These are phyloP conservation scores for Citrullus mucosospermus DNA, from an alignment of 306 rosid genomes.

Conservation along the genomic window DNA sequence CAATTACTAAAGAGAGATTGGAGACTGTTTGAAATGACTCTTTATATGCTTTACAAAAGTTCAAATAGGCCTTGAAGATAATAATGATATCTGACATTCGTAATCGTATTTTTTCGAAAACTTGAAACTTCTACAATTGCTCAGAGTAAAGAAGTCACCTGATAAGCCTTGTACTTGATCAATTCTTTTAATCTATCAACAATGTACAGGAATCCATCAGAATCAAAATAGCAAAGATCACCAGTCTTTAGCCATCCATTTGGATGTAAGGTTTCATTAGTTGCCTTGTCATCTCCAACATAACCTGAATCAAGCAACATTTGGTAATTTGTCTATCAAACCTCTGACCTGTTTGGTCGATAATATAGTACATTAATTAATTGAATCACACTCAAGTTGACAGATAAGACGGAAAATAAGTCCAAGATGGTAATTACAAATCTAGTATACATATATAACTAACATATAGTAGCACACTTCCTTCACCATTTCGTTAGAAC, in stretches of 20 bases:
- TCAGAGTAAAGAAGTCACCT: slow-evolving; percentile 31
- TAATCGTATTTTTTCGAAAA: neutral
- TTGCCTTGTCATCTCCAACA: slow-evolving; percentile 51
- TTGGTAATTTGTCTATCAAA: neutral
- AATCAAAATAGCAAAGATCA: slow-evolving; percentile 87
- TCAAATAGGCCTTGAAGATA: neutral
- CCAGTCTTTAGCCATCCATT: slow-evolving; percentile 94
- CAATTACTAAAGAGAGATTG: neutral
- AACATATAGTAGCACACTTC: neutral
- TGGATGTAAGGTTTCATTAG: slow-evolving; percentile 60
- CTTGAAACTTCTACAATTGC: too few species aligned
- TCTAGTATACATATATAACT: neutral
- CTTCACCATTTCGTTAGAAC: neutral
- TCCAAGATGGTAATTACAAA: neutral
- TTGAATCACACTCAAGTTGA: neutral
- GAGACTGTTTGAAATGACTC: neutral
- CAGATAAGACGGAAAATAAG: neutral
- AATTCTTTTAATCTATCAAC: slow-evolving; percentile 87
- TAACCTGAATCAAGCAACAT: neutral
- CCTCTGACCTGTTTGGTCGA: neutral
- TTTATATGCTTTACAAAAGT: too few species aligned
- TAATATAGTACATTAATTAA: neutral
- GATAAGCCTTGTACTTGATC: slow-evolving; percentile 89
- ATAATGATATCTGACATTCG: neutral
- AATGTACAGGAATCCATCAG: slow-evolving; percentile 59